These are phyloP conservation scores for Penicillium capsulatum DNA, from an alignment of 2,329 filamentous ascomycete genomes.

Conservation along the genomic window DNA sequence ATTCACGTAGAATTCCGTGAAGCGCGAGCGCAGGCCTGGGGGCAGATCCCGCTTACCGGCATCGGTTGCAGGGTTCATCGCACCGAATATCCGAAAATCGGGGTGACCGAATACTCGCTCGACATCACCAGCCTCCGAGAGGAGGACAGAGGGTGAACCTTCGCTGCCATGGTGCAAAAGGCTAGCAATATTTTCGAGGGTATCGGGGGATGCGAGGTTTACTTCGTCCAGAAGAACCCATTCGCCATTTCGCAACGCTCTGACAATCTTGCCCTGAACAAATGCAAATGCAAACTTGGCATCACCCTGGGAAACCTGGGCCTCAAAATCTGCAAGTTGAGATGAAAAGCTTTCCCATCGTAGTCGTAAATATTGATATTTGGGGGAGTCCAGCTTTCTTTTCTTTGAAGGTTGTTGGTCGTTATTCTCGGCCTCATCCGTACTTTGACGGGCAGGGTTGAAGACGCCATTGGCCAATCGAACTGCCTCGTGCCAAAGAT, in stretches of 20 bases:
- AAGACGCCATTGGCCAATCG: slow-evolving; percentile 77
- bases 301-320: slow-evolving; percentile 67
- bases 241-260: slow-evolving; percentile 90
- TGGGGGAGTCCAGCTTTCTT: slow-evolving; percentile 55
- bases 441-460: slow-evolving; percentile 43
- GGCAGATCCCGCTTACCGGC: slow-evolving; percentile 93
- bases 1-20: slow-evolving; percentile 92
- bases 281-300: slow-evolving; percentile 90
- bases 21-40: slow-evolving; percentile 80
- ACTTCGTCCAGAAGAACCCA: slow-evolving; percentile 98
- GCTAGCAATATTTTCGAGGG: slow-evolving; percentile 87
- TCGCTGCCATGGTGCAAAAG: slow-evolving; percentile 70
- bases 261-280: slow-evolving; percentile 91
- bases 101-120: slow-evolving; percentile 85
- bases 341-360: slow-evolving; percentile 78
- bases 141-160: slow-evolving; percentile 72
- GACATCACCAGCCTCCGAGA: slow-evolving; percentile 91
- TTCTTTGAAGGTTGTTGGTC: slow-evolving; percentile 68
- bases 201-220: slow-evolving; percentile 91
- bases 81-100: slow-evolving; percentile 92
- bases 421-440: slow-evolving; percentile 34
- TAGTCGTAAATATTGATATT: slow-evolving; percentile 54
- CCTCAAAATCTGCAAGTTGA: slow-evolving; percentile 72
- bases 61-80: slow-evolving; percentile 98
- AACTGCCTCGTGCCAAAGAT: slow-evolving; percentile 82